Evolutionary conservation across 768 basidiomycete species (phyloP), one percentile per base, ranked within the genome.

Genomic region (Tremella yokohamensis): DNA sequence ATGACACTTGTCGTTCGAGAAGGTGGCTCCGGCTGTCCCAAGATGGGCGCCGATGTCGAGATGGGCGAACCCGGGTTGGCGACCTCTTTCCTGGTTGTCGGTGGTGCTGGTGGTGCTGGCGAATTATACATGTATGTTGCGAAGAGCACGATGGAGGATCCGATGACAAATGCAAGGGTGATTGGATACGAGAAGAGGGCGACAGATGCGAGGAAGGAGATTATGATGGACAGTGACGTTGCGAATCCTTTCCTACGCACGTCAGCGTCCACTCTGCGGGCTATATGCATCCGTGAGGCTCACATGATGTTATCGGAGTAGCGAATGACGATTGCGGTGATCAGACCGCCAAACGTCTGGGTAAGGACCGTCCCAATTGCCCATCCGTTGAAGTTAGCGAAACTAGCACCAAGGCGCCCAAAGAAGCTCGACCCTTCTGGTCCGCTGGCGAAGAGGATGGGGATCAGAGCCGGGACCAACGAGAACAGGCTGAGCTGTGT

Each of bases 401-500:
- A 92, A 22, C 91, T 79, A 8, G 82, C 62, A 57, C 70, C 62
- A 18, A 76, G 57, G 26, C 62, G 53, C 20, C 60, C 66, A 1
- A 69, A 16, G 18, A 65, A 67, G 8, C 69, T 64, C 9, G 58
- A 56, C 0, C 66, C 68, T 11, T 60, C 56, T 11, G 61, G 56
- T 12, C 82, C 80, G 15, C 81, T 67, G 25, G 65, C 61, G 67
- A 87, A 82, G 40, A 91, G 62, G 68, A 92, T 82, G 25, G 92
- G 90, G 1, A 86, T 79, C 49, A 91, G 76, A 2, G 92, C 91
- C 2, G 94, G 94, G 20, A 94, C 81, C 42, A 97, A 82, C 49
- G 90, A 93, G 80, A 97, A 98, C 54, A 93, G 82, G 20, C 90
- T 93, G 15, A 98, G 83, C 76, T 98, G 94, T 60, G 94, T 87